Conservation (phyloP, 1,284 basidiomycete species). For the Tremellales sp. region DNA sequence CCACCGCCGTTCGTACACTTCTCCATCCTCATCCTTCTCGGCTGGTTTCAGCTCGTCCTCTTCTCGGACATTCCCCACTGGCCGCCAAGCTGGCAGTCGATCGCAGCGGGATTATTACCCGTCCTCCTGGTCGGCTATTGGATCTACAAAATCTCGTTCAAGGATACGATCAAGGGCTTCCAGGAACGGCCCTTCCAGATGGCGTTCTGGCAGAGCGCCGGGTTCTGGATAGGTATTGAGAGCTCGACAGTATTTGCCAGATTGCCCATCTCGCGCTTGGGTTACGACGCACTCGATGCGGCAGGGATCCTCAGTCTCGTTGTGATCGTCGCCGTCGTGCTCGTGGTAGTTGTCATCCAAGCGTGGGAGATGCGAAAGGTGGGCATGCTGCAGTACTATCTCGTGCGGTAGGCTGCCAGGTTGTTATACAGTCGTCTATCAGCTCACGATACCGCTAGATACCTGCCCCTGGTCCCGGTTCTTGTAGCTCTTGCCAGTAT, state of each 20-base stretch:
- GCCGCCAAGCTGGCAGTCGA: slow-evolving; percentile 35
- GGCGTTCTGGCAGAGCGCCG: slow-evolving; percentile 41
- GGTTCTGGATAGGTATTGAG: slow-evolving; percentile 45
- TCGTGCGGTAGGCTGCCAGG: slow-evolving; percentile 23
- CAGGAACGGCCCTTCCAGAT: slow-evolving; percentile 29
- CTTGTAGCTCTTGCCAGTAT: slow-evolving; percentile 35
- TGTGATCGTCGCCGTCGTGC: slow-evolving; percentile 26
- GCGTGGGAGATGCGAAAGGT: slow-evolving; percentile 28
- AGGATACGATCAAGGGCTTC: slow-evolving; percentile 31
- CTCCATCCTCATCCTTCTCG: slow-evolving; percentile 29
- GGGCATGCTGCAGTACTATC: slow-evolving; percentile 37
- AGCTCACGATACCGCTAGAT: slow-evolving; percentile 15
- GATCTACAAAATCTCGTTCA: slow-evolving; percentile 35
- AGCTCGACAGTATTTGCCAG: slow-evolving; percentile 36
- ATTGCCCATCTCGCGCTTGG: slow-evolving; percentile 37
- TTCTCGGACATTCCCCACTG: slow-evolving; percentile 24
- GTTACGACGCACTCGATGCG: slow-evolving; percentile 31
- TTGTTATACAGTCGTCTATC: background rate
- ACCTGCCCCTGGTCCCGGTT: slow-evolving; percentile 37
- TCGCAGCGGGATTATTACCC: slow-evolving; percentile 27
- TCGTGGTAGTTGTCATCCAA: slow-evolving; percentile 32
- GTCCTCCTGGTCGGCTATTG: slow-evolving; percentile 36
- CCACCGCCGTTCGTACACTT: slow-evolving; percentile 29
- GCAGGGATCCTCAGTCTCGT: slow-evolving; percentile 29
- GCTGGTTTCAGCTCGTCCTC: slow-evolving; percentile 37